phyloP scores from a whole-genome alignment of 2,329 filamentous ascomycete species.

The Fusarium aywerte region DNA sequence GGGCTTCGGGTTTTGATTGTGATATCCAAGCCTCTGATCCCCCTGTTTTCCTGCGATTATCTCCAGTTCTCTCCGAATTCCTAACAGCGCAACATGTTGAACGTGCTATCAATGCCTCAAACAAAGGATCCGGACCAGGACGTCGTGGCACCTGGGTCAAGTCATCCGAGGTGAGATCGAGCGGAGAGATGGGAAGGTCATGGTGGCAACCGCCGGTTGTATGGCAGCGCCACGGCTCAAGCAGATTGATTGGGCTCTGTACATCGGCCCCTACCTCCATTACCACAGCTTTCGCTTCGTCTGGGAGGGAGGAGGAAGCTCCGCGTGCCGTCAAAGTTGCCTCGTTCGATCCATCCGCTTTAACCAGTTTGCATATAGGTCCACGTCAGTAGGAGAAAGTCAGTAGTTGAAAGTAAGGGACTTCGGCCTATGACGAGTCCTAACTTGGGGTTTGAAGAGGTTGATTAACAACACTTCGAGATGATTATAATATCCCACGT shows the following conservation, averaged over 20 bases:
- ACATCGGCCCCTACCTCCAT: conserved; percentile 44
- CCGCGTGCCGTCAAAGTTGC: conserved; percentile 37
- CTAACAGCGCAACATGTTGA: background rate
- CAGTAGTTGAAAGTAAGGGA: background rate
- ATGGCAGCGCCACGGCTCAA: conserved; percentile 42
- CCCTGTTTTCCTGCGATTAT: background rate
- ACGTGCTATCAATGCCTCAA: conserved; percentile 38
- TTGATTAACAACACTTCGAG: conserved; percentile 17
- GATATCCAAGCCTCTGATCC: background rate
- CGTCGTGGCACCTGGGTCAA: conserved; percentile 41
- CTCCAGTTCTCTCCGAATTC: background rate
- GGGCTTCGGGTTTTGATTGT: background rate
- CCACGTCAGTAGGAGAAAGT: background rate
- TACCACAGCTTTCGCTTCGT: conserved; percentile 41
- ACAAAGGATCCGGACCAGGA: conserved; percentile 35
- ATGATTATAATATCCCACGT: conserved; percentile 16
- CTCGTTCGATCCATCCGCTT: conserved; percentile 41
- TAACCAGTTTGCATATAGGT: conserved; percentile 7
- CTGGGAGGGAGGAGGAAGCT: conserved; percentile 33
- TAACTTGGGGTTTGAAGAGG: background rate
- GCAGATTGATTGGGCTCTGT: conserved; percentile 41
- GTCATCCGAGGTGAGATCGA: conserved; percentile 32
- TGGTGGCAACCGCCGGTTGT: conserved; percentile 38
- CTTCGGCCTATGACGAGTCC: background rate
- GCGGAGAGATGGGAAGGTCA: conserved; percentile 33